Evolutionary conservation across 2,329 filamentous ascomycete genomes (phyloP).

Genomic region (Fragosphaeria purpurea): DNA sequence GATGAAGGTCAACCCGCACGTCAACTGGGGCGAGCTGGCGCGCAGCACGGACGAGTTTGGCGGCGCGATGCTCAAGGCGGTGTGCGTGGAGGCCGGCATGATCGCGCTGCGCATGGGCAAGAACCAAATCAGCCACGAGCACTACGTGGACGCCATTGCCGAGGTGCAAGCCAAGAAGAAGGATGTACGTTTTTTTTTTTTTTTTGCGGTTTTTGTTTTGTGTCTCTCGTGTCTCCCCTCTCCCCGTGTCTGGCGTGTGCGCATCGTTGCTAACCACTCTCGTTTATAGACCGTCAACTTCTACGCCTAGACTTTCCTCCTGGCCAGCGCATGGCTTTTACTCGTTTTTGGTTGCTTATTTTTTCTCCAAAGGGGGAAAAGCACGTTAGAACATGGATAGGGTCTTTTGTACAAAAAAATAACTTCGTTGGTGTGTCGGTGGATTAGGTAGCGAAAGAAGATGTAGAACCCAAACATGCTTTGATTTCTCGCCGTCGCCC

Average conservation of each 20-base stretch:
- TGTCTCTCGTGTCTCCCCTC: not conserved
- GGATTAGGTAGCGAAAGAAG: too few relatives aligned
- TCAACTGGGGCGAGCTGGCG: constrained; percentile 93
- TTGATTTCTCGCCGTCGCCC: too few relatives aligned
- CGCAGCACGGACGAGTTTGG: constrained; percentile 98
- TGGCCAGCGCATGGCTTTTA: not conserved
- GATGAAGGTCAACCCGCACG: constrained; percentile 87
- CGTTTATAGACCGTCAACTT: constrained; percentile 44
- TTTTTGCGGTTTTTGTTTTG: not conserved
- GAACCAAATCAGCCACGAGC: constrained; percentile 94
- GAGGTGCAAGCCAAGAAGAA: constrained; percentile 97
- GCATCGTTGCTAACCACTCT: constrained; percentile 16
- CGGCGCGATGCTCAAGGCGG: constrained; percentile 93
- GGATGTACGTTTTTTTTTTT: constrained; percentile 45
- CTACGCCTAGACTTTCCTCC: constrained; percentile 32
- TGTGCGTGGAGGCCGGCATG: constrained; percentile 98
- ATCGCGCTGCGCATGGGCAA: constrained; percentile 90
- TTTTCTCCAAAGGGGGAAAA: too few relatives aligned
- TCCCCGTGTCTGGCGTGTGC: not conserved
- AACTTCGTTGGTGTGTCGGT: too few relatives aligned
- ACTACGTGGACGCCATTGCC: constrained; percentile 96
- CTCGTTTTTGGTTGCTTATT: too few relatives aligned
- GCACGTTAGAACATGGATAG: too few relatives aligned
- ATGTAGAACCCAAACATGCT: too few relatives aligned
- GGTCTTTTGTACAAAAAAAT: too few relatives aligned